Evolutionary conservation across 148 eudicot genomes (phyloP).

Genomic region (Fagopyrum homotropicum): DNA sequence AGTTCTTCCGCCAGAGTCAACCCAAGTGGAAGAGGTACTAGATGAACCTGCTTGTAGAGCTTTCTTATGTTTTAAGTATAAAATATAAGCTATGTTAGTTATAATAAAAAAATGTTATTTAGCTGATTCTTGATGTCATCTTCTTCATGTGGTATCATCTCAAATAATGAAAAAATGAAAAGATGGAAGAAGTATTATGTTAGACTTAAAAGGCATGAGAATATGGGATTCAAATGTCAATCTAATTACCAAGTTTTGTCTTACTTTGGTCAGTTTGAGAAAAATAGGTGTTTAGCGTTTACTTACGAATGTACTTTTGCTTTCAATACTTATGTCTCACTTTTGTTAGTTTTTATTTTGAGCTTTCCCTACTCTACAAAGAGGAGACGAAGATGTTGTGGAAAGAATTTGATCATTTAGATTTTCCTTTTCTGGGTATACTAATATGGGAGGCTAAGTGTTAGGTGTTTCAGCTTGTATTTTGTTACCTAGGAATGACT

Average conservation of each 20-base stretch:
- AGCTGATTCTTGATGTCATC: neutral
- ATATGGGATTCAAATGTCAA: neutral
- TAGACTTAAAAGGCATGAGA: neutral
- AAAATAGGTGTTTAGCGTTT: neutral
- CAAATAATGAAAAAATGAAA: neutral
- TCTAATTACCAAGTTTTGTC: neutral
- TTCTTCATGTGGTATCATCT: neutral
- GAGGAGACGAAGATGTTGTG: too few relatives aligned
- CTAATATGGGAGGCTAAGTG: too few relatives aligned
- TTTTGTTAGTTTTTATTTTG: too few relatives aligned
- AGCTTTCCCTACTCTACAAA: too few relatives aligned
- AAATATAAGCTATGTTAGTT: neutral
- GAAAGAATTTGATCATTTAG: too few relatives aligned
- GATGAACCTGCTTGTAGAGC: neutral
- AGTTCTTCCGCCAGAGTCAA: slow-evolving; percentile 70
- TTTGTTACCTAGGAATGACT: too few relatives aligned
- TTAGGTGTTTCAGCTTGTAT: too few relatives aligned
- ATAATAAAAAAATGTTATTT: neutral
- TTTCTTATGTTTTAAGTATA: neutral
- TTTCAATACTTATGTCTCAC: neutral
- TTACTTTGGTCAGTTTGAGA: neutral
- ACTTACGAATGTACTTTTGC: neutral
- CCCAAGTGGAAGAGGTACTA: slow-evolving; percentile 76
- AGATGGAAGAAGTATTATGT: neutral
- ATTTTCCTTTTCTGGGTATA: too few relatives aligned